Percentiles rank a stretch among this genome's conserved stretches.
Conservation (phyloP, 1,139 yeast genomes). For the Kluyveromyces marxianus region DNA sequence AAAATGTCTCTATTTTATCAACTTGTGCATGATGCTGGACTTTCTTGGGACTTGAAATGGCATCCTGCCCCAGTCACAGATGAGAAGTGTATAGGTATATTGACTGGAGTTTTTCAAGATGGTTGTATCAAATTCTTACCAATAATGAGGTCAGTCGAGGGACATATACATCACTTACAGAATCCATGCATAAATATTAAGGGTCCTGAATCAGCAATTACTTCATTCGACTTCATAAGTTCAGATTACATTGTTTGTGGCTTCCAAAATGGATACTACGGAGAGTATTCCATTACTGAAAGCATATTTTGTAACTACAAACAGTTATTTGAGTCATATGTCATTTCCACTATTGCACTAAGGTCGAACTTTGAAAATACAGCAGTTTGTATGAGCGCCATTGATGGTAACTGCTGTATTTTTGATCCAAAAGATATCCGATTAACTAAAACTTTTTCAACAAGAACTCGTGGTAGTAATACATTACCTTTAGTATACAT, state of each 20-base stretch:
- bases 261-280: slow-evolving; percentile 55
- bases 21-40: slow-evolving; percentile 45
- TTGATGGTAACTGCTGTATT: slow-evolving; percentile 38
- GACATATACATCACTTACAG: slow-evolving; percentile 21
- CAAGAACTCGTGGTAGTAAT: slow-evolving; percentile 33
- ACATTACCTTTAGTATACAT: slow-evolving; percentile 31
- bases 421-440: slow-evolving; percentile 39
- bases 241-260: slow-evolving; percentile 51
- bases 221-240: slow-evolving; percentile 51
- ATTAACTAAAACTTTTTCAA: slow-evolving; percentile 31
- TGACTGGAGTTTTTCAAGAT: slow-evolving; percentile 55
- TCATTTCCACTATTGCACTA: slow-evolving; percentile 40
- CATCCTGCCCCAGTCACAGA: slow-evolving; percentile 33
- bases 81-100: slow-evolving; percentile 32
- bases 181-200: slow-evolving; percentile 23
- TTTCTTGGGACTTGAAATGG: slow-evolving; percentile 48
- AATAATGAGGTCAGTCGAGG: slow-evolving; percentile 26
- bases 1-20: slow-evolving; percentile 30
- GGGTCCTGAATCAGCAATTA: slow-evolving; percentile 33
- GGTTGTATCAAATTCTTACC: slow-evolving; percentile 53
- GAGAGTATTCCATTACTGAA: slow-evolving; percentile 46
- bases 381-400: slow-evolving; percentile 40
- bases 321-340: slow-evolving; percentile 44
- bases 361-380: slow-evolving; percentile 35
- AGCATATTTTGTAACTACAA: slow-evolving; percentile 42